Evolutionary conservation across 2,329 filamentous ascomycete genomes (phyloP).

Genomic region (Zelopaecilomyces penicillatus): DNA sequence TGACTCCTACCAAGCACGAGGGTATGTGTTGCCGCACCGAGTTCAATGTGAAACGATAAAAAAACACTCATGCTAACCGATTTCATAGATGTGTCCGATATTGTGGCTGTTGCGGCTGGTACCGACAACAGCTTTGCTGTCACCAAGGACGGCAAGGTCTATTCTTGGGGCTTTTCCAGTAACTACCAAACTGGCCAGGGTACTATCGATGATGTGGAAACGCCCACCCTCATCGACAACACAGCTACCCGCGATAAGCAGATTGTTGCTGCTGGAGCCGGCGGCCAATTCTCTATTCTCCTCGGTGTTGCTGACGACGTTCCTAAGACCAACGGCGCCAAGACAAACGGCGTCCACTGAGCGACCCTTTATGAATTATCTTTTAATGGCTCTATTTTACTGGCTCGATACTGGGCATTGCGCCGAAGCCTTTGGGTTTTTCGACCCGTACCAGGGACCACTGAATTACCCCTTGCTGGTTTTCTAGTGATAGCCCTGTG

Average conservation of each 20-base stretch:
- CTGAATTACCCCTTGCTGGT: no score
- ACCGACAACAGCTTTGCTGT: slow-evolving; percentile 69
- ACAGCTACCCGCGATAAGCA: slow-evolving; percentile 68
- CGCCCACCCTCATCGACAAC: slow-evolving; percentile 76
- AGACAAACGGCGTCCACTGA: slow-evolving; percentile 6
- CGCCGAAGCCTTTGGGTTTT: no score
- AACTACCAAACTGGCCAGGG: slow-evolving; percentile 76
- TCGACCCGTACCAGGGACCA: no score
- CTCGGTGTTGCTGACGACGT: slow-evolving; percentile 32
- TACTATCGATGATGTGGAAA: slow-evolving; percentile 67
- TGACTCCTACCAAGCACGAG: slow-evolving; percentile 29
- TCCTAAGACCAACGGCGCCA: slow-evolving; percentile 22
- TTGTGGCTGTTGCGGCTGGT: slow-evolving; percentile 49
- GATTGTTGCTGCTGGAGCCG: slow-evolving; percentile 72
- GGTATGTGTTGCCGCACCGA: slow-evolving; percentile 27
- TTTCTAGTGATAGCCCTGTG: no score
- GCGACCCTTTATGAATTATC: background rate
- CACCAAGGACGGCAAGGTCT: slow-evolving; percentile 61
- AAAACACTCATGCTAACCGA: background rate
- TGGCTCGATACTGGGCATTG: no score
- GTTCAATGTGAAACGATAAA: background rate
- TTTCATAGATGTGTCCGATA: slow-evolving; percentile 40
- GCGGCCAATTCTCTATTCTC: slow-evolving; percentile 74
- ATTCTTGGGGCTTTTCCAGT: slow-evolving; percentile 72
- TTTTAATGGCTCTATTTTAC: no score